Conservation (phyloP, 306 rosid species). For the Lathyrus aphaca region DNA sequence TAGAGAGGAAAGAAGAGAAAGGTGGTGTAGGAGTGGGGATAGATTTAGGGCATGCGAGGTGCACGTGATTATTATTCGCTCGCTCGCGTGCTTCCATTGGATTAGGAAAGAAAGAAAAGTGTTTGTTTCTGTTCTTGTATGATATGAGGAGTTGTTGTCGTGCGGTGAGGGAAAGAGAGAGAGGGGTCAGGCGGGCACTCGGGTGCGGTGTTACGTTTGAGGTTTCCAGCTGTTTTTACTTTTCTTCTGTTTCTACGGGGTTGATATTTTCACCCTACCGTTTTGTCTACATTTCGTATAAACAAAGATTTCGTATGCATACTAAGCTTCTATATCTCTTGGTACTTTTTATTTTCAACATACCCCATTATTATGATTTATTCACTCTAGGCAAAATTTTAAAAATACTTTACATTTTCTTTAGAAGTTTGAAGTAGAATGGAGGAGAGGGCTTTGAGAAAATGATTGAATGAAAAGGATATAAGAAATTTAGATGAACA, state of each 20-base stretch:
- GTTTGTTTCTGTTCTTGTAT: too few species aligned
- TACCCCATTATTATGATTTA: too few species aligned
- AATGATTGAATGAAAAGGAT: too few species aligned
- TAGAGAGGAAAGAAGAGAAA: not conserved
- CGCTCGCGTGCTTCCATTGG: not conserved
- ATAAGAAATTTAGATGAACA: too few species aligned
- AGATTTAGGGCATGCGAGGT: constrained; percentile 14
- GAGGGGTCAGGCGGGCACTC: not conserved
- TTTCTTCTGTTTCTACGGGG: not conserved
- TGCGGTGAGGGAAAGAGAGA: not conserved
- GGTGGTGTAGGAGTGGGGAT: not conserved
- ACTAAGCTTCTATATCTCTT: too few species aligned
- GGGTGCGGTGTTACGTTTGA: not conserved
- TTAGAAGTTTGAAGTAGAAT: too few species aligned
- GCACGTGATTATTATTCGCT: constrained; percentile 34
- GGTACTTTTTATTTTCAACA: too few species aligned
- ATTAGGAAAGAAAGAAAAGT: not conserved
- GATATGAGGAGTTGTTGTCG: not conserved
- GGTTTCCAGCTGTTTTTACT: not conserved
- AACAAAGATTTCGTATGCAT: too few species aligned
- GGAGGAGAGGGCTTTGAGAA: too few species aligned
- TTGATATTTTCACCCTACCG: not conserved
- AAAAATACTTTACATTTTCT: too few species aligned
- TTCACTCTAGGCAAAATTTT: too few species aligned
- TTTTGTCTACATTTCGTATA: not conserved